Evolutionary conservation across 306 rosid species (phyloP), one percentile per base, ranked within the genome.

Genomic region (Malus sieversii): DNA sequence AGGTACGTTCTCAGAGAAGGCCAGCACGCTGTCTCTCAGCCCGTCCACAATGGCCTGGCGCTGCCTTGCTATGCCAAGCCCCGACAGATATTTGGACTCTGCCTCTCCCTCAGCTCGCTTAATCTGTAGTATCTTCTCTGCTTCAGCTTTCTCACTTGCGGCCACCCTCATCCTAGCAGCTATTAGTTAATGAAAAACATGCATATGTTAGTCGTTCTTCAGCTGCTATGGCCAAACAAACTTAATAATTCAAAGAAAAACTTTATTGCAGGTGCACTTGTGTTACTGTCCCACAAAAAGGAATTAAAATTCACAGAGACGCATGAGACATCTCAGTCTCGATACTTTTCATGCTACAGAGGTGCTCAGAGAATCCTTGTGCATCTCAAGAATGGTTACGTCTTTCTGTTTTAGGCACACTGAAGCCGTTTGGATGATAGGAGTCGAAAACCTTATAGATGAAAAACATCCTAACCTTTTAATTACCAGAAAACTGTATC

Each of bases 31-130:
- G 79, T 86, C 88, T 77, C 90, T 81, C 77, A 86, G 76, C 73
- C 90, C 90, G 4, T 86, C 88, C 4, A 86, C 90, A 71, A 86
- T 86, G 52, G 90, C 90, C 72, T 84, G 90, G 70, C 88, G 87
- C 81, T 87, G 90, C 70, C 90, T 79, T 45, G 90, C 88, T 78
- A 87, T 80, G 1, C 90, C 90, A 15, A 87, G 81, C 72, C 90
- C 86, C 1, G 85, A 75, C 71, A 87, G 86, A 59, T 84, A 87
- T 44, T 87, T 87, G 73, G 90, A 79, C 71, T 87, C 88, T 0
- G 90, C 90, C 2, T 84, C 90, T 73, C 90, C 88, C 77, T 87
- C 90, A 1, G 90, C 90, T 38, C 87, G 76, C 76, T 84, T 87
- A 13, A 87, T 87, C 79, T 79, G 86, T 71, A 86, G 7, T 74